A percentile compares a stretch with the other conserved stretches of the same genome.
Evolutionary conservation across 2,329 filamentous ascomycete species (phyloP).

Genomic region (Colletotrichum destructivum): DNA sequence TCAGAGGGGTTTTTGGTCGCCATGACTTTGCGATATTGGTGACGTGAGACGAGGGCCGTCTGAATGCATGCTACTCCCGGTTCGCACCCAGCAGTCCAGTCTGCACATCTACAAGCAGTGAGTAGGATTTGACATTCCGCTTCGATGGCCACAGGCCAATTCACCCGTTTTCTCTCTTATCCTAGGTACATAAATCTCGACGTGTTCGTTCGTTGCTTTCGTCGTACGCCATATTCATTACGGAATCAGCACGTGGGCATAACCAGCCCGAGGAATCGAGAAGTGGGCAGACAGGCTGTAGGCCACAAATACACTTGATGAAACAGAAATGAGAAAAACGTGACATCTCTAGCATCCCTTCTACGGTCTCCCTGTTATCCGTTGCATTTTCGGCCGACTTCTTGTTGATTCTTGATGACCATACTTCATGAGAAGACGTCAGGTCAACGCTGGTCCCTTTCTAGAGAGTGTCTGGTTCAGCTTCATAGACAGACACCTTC

Average conservation of each 20-base stretch:
- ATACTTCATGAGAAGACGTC: not conserved
- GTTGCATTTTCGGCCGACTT: not conserved
- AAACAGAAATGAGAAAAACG: not conserved
- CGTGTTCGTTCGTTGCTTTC: not conserved
- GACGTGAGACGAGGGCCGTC: not conserved
- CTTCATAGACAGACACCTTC: no score
- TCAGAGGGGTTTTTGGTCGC: not conserved
- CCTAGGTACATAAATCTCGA: no score
- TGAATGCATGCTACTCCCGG: not conserved
- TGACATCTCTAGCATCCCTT: not conserved
- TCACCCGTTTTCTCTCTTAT: no score
- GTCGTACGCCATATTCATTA: not conserved
- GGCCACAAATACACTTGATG: not conserved
- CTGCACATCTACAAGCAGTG: not conserved
- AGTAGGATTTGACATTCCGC: not conserved
- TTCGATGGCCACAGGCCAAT: no score
- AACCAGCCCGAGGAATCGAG: not conserved
- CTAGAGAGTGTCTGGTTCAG: no score
- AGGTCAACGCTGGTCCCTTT: not conserved
- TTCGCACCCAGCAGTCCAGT: not conserved
- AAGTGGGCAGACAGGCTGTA: not conserved
- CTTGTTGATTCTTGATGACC: not conserved
- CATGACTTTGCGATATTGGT: not conserved
- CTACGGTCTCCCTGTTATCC: not conserved
- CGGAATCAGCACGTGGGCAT: not conserved